phyloP scores from a whole-genome alignment of 441 rosid genomes.

The Capsella rubella region DNA sequence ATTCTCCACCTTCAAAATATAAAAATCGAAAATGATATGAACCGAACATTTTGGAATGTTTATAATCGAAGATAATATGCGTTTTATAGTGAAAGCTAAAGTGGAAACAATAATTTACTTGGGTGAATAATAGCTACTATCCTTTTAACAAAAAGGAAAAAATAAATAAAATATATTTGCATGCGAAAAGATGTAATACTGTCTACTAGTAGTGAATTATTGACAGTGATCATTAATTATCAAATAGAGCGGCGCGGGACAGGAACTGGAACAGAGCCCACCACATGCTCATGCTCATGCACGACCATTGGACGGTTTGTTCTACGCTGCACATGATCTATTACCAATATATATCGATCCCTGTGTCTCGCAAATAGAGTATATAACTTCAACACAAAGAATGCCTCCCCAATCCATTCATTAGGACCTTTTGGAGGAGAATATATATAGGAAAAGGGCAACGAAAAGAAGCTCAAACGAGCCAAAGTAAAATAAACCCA shows the following conservation, averaged over 20 bases:
- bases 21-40: neutral
- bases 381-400: conserved; percentile 18
- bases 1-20: neutral
- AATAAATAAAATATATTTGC: neutral
- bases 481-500: too few species aligned
- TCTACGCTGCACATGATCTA: neutral
- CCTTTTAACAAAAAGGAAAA: neutral
- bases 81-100: neutral
- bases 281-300: neutral
- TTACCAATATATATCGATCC: neutral
- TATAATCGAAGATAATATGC: neutral
- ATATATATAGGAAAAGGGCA: too few species aligned
- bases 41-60: conserved; percentile 20
- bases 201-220: neutral
- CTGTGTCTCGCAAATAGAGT: too few species aligned
- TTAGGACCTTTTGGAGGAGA: neutral
- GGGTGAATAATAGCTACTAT: neutral
- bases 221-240: neutral
- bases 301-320: neutral
- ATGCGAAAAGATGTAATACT: neutral
- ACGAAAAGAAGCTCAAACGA: neutral
- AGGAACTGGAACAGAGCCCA: neutral
- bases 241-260: neutral
- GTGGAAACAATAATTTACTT: neutral
- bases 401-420: neutral